These are phyloP conservation scores for Cryptococcus sp. DNA, from an alignment of 1,284 basidiomycete species.

Conservation along the genomic window DNA sequence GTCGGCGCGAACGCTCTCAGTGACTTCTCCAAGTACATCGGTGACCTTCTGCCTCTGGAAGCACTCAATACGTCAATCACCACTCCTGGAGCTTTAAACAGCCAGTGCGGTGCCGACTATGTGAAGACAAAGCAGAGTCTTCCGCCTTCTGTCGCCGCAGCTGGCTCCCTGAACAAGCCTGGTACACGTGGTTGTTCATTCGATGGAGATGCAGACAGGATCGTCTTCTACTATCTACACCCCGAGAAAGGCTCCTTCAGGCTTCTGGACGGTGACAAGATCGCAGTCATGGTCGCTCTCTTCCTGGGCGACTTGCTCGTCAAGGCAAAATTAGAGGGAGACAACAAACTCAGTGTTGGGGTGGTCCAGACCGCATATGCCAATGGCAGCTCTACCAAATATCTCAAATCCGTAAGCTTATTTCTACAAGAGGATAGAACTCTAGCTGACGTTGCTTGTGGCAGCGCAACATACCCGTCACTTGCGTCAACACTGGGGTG, in stretches of 20 bases:
- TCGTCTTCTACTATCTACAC: conserved; percentile 92
- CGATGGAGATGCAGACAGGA: conserved; percentile 95
- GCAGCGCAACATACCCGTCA: conserved; percentile 69
- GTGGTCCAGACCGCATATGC: conserved; percentile 99
- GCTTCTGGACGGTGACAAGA: conserved; percentile 98
- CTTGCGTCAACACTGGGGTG: conserved; percentile 94
- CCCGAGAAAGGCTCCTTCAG: conserved; percentile 70
- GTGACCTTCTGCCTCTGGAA: conserved; percentile 42
- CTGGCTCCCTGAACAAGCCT: conserved; percentile 61
- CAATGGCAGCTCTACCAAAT: conserved; percentile 95
- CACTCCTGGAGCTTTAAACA: conserved; percentile 76
- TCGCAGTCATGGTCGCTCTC: conserved; percentile 87
- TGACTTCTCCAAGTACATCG: conserved; percentile 58
- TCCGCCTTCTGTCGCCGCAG: conserved; percentile 59
- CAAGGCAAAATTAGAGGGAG: conserved; percentile 65
- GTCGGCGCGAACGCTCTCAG: conserved; percentile 79
- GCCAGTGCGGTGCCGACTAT: conserved; percentile 90
- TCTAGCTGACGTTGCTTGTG: conserved; percentile 2
- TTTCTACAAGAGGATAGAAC: neutral
- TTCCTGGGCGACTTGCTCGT: conserved; percentile 91
- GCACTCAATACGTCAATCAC: conserved; percentile 69
- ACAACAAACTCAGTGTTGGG: conserved; percentile 69
- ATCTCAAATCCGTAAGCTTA: conserved; percentile 70
- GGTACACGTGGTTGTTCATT: conserved; percentile 86
- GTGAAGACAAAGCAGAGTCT: conserved; percentile 91